Percentiles rank a stretch among this genome's conserved stretches.
These are phyloP conservation scores for Erysiphe pulchra DNA, from an alignment of 2,329 filamentous ascomycete genomes.

Conservation along the genomic window DNA sequence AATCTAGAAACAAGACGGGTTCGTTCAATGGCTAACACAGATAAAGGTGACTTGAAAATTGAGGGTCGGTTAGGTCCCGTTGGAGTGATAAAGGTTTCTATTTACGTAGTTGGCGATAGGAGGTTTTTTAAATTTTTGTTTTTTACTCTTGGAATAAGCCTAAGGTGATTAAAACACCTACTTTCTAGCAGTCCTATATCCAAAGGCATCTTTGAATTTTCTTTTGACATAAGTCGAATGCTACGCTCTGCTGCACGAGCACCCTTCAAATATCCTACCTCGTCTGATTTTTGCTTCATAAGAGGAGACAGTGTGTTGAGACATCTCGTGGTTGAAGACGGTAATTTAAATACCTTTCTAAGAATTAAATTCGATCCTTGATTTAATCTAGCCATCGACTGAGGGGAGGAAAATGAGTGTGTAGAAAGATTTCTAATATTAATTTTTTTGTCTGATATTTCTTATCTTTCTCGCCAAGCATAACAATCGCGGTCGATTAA, in stretches of 20 bases:
- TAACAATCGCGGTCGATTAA: no score
- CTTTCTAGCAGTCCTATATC: conserved; percentile 10
- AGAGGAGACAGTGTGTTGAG: no score
- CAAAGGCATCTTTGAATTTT: conserved; percentile 4
- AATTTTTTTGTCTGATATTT: no score
- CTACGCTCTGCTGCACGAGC: conserved; percentile 3
- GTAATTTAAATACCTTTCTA: no score
- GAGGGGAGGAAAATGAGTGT: no score
- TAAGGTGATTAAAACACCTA: conserved; percentile 2
- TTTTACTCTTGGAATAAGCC: neutral
- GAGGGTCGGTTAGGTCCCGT: conserved; percentile 11
- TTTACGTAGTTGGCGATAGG: neutral
- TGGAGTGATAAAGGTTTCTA: conserved; percentile 16
- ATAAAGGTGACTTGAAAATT: conserved; percentile 8
- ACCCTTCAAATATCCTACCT: neutral
- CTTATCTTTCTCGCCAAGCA: no score
- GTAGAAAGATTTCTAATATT: no score
- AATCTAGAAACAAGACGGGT: conserved; percentile 6
- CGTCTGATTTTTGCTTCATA: neutral
- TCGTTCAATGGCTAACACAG: conserved; percentile 10
- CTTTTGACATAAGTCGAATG: conserved; percentile 3
- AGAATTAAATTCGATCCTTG: no score
- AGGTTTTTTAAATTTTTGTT: neutral
- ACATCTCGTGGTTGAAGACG: no score
- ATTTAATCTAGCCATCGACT: no score